phyloP scores from a whole-genome alignment of 2,329 filamentous ascomycete genomes.

The Shiraia sp. region DNA sequence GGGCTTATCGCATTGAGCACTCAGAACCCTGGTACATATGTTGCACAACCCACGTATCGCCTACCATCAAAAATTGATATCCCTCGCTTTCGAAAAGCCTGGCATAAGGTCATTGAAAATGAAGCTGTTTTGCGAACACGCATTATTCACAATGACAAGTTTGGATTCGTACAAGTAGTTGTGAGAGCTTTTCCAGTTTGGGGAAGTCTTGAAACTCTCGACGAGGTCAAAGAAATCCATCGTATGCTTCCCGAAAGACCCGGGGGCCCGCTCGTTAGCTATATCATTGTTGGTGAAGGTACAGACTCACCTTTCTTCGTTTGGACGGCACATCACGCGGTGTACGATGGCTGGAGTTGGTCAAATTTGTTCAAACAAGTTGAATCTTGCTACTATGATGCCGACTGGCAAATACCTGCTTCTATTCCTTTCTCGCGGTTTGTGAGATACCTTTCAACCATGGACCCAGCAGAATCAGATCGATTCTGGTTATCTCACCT shows the following conservation, averaged over 20 bases:
- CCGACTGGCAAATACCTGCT: conserved; percentile 4
- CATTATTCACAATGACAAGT: conserved; percentile 34
- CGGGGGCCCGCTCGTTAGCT: conserved; percentile 30
- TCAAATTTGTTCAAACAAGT: conserved; percentile 31
- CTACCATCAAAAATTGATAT: conserved; percentile 33
- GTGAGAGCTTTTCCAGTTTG: conserved; percentile 26
- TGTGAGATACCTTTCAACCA: conserved; percentile 33
- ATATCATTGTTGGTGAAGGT: conserved; percentile 25
- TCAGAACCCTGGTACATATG: conserved; percentile 38
- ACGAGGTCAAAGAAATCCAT: conserved; percentile 31
- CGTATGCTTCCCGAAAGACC: conserved; percentile 32
- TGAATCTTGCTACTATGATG: conserved; percentile 24
- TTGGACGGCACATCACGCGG: conserved; percentile 43
- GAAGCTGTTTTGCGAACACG: conserved; percentile 55
- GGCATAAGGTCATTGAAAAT: conserved; percentile 49
- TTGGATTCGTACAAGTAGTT: conserved; percentile 40
- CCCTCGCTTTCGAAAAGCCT: conserved; percentile 49
- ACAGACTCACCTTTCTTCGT: conserved; percentile 28
- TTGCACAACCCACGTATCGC: conserved; percentile 47
- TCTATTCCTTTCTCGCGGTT: conserved; percentile 37
- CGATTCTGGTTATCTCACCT: conserved; percentile 35
- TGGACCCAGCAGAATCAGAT: conserved; percentile 31
- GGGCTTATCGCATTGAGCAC: conserved; percentile 37
- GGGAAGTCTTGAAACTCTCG: conserved; percentile 18
- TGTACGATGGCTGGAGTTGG: conserved; percentile 44